Base-by-base conservation (phyloP, 805 yeast genomes). In the Candida ulmi region DNA sequence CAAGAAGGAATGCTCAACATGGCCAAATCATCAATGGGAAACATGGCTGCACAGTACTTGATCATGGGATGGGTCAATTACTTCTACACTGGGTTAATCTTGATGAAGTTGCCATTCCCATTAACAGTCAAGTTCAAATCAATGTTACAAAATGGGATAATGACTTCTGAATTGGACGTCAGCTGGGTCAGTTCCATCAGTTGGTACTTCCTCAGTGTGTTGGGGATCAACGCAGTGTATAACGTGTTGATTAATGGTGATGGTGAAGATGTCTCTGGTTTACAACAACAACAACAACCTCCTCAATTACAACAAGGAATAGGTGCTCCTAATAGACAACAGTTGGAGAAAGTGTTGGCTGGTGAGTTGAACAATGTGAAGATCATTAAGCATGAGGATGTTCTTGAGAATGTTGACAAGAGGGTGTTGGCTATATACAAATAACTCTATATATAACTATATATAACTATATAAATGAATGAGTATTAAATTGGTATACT, bases 1-100 rank as follows among this genome's bases (percentile, higher is more conserved):
- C 72, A 81, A 44, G 96, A 88, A 40, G 76, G 80, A 17, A 65
- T 93, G 71, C 69, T 81, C 69, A 73, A 71, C 35, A 80, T 86
- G 81, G 74, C 88, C 42, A 88, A 88, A 57, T 81, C 83, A 8
- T 90, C 88, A 56, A 65, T 88, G 47, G 81, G 90, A 55, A 86
- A 79, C 61, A 86, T 81, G 57, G 75, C 88, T 16, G 97, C 98
- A 2, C 98, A 93, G 64, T 87, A 96, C 0, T 60, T 90, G 30
- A 83, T 90, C 47, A 90, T 93, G 96, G 88, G 88, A 55, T 93
- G 97, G 96, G 91, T 91, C 44, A 87, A 86, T 55, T 85, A 80
- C 54, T 90, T 91, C 65, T 93, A 88, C 61, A 87, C 91, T 12
- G 97, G 97, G 0, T 88, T 88, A 47, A 80, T 90, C 13, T 76